Evolutionary conservation across 306 rosid species (phyloP).

Genomic region (Alnus rubra): DNA sequence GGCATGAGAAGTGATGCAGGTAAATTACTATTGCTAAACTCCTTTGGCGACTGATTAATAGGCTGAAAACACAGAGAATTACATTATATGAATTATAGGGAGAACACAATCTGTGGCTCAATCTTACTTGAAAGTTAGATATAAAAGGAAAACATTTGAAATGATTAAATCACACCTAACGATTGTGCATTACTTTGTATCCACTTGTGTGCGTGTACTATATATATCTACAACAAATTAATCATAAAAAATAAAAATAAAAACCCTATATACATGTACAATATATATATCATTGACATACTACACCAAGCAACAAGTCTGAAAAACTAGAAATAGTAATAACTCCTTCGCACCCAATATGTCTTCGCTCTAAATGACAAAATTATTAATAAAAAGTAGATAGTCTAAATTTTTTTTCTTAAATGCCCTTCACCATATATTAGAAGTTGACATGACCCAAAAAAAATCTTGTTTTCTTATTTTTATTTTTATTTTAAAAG

Average conservation of each 20-base stretch:
- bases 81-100: constrained; percentile 22
- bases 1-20: constrained; percentile 75
- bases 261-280: too few species aligned
- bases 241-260: too few species aligned
- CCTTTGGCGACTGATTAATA: constrained; percentile 54
- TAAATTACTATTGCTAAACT: constrained; percentile 51
- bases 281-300: background rate
- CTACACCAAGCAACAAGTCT: background rate
- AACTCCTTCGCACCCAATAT: background rate
- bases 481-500: too few species aligned
- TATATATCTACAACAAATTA: background rate
- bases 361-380: background rate
- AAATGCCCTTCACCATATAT: background rate
- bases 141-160: background rate
- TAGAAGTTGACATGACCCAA: background rate
- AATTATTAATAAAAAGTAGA: background rate
- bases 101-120: background rate
- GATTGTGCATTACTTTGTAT: background rate
- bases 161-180: background rate
- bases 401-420: too few species aligned
- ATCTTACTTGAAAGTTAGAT: background rate
- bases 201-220: background rate
- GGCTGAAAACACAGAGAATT: constrained; percentile 51
- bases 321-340: background rate
- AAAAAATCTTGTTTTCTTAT: too few species aligned